Conservation (phyloP, 371 early-diverging fungal species). For the Vairimorpha apis region DNA sequence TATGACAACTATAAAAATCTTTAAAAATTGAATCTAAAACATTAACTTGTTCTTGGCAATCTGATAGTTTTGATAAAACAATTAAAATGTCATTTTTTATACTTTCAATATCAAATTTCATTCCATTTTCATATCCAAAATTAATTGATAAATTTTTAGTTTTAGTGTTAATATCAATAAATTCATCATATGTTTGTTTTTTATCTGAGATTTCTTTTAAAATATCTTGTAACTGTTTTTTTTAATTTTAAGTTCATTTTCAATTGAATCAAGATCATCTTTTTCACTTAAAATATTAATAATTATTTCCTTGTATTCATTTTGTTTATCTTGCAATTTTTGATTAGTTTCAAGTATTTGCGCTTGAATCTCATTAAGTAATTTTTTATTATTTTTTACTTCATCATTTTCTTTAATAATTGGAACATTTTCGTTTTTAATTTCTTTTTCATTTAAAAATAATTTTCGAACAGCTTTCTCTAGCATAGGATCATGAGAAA, state of each 20-base stretch:
- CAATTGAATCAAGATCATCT: neutral
- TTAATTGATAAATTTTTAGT: constrained; percentile 12
- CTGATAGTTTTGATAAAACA: too few species aligned
- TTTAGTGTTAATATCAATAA: neutral
- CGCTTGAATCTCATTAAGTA: neutral
- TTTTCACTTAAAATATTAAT: neutral
- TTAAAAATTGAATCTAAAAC: too few species aligned
- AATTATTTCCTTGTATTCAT: neutral
- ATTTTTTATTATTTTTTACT: neutral
- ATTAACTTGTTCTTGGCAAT: too few species aligned
- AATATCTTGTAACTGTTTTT: neutral
- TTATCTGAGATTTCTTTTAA: neutral
- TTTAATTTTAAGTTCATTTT: constrained; percentile 3
- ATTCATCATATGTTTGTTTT: constrained; percentile 1
- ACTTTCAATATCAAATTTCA: neutral
- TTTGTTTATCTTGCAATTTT: neutral
- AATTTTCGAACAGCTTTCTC: neutral
- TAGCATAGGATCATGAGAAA: constrained; percentile 59
- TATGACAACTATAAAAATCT: too few species aligned
- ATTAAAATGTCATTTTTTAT: neutral
- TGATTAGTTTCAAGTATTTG: neutral
- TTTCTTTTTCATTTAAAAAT: neutral
- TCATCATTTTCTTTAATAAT: neutral
- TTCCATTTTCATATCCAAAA: neutral
- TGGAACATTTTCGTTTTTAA: neutral